A percentile compares a stretch with the other conserved stretches of the same genome.
Evolutionary conservation across 2,329 filamentous ascomycete genomes (phyloP).

Genomic region (Aureobasidium sp.): DNA sequence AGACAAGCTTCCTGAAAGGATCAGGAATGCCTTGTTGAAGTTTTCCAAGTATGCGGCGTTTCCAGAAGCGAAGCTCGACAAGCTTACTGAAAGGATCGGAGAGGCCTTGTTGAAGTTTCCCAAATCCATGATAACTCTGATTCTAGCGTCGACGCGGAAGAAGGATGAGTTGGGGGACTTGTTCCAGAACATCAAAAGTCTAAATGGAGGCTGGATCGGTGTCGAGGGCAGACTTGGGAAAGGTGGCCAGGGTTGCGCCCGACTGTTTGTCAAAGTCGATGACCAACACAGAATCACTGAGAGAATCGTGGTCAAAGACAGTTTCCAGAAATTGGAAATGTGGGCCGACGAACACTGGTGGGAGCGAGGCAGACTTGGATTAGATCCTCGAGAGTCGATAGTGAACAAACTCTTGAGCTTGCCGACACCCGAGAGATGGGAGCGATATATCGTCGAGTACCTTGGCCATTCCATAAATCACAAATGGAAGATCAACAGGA

Average conservation of each 20-base stretch:
- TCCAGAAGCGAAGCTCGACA: too few relatives aligned
- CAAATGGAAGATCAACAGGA: background rate
- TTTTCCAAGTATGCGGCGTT: too few relatives aligned
- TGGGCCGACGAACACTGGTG: background rate
- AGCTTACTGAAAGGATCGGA: background rate
- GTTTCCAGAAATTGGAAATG: too few relatives aligned
- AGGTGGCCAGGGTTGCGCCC: background rate
- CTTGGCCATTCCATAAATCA: background rate
- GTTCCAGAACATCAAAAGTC: background rate
- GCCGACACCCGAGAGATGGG: background rate
- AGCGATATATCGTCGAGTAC: background rate
- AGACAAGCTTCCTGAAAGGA: too few relatives aligned
- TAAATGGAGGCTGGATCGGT: background rate
- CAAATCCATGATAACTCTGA: background rate
- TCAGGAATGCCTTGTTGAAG: too few relatives aligned
- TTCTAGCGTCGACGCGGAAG: background rate
- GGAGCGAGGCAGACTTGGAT: background rate
- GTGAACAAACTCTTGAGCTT: background rate
- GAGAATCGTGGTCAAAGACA: constrained; percentile 1
- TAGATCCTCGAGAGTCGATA: background rate
- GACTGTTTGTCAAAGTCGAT: constrained; percentile 1
- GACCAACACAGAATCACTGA: background rate
- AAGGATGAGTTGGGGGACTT: background rate
- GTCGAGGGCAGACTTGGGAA: background rate
- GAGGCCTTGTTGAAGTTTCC: background rate